Conservation (phyloP, 2,329 filamentous ascomycete genomes). For the Exophiala mesophila region DNA sequence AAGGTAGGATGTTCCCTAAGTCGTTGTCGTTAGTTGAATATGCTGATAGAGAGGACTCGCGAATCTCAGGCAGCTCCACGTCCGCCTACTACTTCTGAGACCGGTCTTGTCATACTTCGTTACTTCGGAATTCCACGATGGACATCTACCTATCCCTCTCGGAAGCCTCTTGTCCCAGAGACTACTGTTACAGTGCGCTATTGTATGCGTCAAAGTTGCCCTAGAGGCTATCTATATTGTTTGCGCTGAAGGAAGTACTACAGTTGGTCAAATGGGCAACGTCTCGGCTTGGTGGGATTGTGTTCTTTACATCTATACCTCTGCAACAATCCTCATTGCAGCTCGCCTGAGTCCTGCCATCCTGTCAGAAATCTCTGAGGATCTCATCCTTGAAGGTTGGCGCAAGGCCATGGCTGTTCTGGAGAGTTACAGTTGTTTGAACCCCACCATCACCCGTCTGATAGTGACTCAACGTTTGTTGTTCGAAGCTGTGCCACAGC, state of each 20-base stretch:
- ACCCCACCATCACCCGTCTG: constrained; percentile 8
- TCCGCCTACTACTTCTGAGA: constrained; percentile 33
- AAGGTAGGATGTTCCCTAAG: constrained; percentile 25
- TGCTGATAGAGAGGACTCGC: background rate
- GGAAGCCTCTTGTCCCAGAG: constrained; percentile 5
- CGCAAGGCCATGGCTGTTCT: constrained; percentile 9
- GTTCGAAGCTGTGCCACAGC: constrained; percentile 10
- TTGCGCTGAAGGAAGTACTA: constrained; percentile 11
- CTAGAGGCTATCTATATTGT: constrained; percentile 33
- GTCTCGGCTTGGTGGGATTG: constrained; percentile 37
- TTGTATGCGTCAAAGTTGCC: constrained; percentile 34
- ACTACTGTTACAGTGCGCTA: constrained; percentile 26
- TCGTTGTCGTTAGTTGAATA: background rate
- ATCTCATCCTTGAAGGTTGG: constrained; percentile 10
- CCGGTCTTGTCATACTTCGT: constrained; percentile 33
- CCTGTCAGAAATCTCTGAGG: constrained; percentile 8
- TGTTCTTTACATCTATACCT: constrained; percentile 35
- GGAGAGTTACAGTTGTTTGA: constrained; percentile 6
- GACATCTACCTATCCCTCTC: constrained; percentile 23
- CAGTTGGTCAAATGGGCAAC: constrained; percentile 18
- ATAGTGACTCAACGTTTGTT: constrained; percentile 7
- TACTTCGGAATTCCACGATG: constrained; percentile 24
- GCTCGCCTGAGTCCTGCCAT: constrained; percentile 24
- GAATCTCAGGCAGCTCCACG: constrained; percentile 30
- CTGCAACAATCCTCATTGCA: constrained; percentile 34